Evolutionary conservation across 2,329 filamentous ascomycete species (phyloP), one percentile per base, ranked within the genome.

Genomic region (Fusarium sp.): DNA sequence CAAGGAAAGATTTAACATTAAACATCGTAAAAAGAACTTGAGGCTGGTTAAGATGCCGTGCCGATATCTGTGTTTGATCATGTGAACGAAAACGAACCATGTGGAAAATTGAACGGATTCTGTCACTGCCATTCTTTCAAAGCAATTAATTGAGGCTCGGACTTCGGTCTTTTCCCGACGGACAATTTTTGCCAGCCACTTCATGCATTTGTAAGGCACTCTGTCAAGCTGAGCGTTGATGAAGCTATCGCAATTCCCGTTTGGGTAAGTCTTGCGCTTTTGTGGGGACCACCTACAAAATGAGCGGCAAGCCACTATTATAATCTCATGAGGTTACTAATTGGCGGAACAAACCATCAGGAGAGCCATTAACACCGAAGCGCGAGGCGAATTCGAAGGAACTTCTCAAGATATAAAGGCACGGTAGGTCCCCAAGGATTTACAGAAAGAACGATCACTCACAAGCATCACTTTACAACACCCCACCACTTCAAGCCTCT

Each of bases 191-290:
- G 30, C 23, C 46, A 15, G 23, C 11, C 10, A 11, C 9, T 5
- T 18, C 6, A 12, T n/a, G 4, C 30, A 50, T 50, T 50, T 50
- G n/a, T 50, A 36, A 50, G 46, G 28, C 30, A 23, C 16, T 27
- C 15, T 3, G n/a, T 13, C 2, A 30, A 13, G 31, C 7, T 8
- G 44, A 48, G 13, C n/a, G 18, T n/a, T 36, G 30, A 50, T 50
- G 46, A 50, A 50, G 30, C 46, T 50, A 34, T 50, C 30, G 9
- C 46, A n/a, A n/a, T 50, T 50, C 46, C 46, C n/a, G n/a, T 30
- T 34, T 50, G 30, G 46, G 46, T 50, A 50, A 50, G 46, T 50
- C 46, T 50, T 50, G 46, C 46, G 46, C 46, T 50, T 30, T 16
- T 36, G 46, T 50, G 46, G 46, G 46, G 46, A 50, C 16, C 16